These are phyloP conservation scores for Aureobasidium zeae DNA, from an alignment of 2,329 filamentous ascomycete species.

Conservation along the genomic window DNA sequence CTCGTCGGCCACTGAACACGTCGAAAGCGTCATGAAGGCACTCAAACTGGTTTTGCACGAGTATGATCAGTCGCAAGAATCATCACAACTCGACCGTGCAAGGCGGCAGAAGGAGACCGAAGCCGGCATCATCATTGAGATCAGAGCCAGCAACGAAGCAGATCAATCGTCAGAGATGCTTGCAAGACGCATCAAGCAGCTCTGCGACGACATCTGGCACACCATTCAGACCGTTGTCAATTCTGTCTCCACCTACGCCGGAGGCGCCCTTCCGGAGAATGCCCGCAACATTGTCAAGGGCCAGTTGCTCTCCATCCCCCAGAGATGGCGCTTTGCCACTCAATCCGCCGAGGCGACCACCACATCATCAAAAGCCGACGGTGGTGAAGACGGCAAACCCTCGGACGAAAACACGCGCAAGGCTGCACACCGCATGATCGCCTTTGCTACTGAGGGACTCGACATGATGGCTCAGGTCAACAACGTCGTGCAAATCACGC, in stretches of 20 bases:
- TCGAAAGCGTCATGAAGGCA: constrained; percentile 64
- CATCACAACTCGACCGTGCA: constrained; percentile 16
- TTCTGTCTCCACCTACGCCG: constrained; percentile 79
- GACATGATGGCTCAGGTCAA: constrained; percentile 93
- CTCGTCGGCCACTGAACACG: constrained; percentile 69
- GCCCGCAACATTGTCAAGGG: constrained; percentile 72
- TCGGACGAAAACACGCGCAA: constrained; percentile 40
- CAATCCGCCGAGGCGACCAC: constrained; percentile 26
- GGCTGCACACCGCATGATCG: constrained; percentile 65
- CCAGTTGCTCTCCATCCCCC: constrained; percentile 75
- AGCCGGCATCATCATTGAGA: constrained; percentile 18
- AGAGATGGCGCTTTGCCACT: constrained; percentile 64
- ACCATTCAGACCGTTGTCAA: constrained; percentile 68
- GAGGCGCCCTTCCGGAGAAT: constrained; percentile 84
- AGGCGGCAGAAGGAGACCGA: constrained; percentile 19
- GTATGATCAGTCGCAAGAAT: constrained; percentile 49
- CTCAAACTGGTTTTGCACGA: constrained; percentile 69
- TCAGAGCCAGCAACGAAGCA: constrained; percentile 14
- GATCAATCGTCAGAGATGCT: constrained; percentile 48
- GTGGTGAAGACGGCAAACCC: constrained; percentile 18
- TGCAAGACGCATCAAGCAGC: constrained; percentile 65
- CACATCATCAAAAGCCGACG: constrained; percentile 17
- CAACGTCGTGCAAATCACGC: constrained; percentile 76
- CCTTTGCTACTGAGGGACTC: constrained; percentile 79
- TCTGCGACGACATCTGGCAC: constrained; percentile 39